Evolutionary conservation across 78 protist species (phyloP).

Genomic region (Dictyostelium discoideum): DNA sequence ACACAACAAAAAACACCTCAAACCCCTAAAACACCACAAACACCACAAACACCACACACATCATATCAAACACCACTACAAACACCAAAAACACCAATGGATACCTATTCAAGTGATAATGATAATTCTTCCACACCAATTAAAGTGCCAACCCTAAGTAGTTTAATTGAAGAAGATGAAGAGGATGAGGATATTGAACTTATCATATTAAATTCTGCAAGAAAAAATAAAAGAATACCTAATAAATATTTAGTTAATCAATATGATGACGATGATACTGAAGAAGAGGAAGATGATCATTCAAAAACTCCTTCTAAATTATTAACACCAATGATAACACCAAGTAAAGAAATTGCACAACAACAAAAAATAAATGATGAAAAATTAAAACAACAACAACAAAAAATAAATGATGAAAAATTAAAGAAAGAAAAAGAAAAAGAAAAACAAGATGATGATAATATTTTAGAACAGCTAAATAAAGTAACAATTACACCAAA

Average conservation of each 20-base stretch:
- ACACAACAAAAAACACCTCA: neutral
- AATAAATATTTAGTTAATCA: neutral
- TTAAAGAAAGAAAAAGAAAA: neutral
- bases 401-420: neutral
- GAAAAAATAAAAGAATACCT: neutral
- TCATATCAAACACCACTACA: neutral
- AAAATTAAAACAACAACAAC: neutral
- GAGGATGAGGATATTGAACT: slow-evolving; percentile 29
- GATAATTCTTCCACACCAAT: neutral
- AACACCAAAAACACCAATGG: neutral
- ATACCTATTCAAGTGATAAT: neutral
- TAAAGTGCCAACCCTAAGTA: neutral
- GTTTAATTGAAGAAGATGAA: neutral
- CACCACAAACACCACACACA: neutral
- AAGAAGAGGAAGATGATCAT: neutral
- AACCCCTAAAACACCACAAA: neutral
- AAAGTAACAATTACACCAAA: slow-evolving; percentile 3
- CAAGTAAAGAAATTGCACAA: neutral
- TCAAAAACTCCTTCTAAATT: neutral
- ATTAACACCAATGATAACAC: neutral
- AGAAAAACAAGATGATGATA: neutral
- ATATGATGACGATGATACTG: neutral
- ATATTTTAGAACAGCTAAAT: neutral
- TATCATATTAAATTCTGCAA: slow-evolving; percentile 7
- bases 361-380: neutral